Evolutionary conservation across 306 rosid species (phyloP).

Genomic region (Calophaca sinica): DNA sequence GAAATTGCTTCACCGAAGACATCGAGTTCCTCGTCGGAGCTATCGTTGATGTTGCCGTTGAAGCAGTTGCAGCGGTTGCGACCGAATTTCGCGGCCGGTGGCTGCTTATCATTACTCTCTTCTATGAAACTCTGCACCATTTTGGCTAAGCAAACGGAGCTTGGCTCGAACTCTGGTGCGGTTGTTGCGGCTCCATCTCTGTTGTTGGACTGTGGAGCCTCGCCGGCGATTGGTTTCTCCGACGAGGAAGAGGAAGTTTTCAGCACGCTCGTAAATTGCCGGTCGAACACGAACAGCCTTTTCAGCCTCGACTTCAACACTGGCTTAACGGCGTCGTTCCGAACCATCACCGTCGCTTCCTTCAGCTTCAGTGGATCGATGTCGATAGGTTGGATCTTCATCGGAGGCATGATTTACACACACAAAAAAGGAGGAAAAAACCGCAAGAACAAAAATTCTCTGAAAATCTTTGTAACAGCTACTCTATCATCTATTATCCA

Average conservation of each 20-base stretch:
- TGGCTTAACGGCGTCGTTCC: slow-evolving; percentile 72
- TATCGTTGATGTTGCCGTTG: slow-evolving; percentile 79
- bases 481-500: slow-evolving; percentile 43
- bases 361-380: slow-evolving; percentile 60
- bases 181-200: slow-evolving; percentile 53
- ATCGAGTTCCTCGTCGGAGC: slow-evolving; percentile 93
- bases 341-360: slow-evolving; percentile 51
- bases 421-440: neutral
- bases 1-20: slow-evolving; percentile 61
- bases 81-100: slow-evolving; percentile 57
- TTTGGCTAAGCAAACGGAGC: slow-evolving; percentile 81
- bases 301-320: slow-evolving; percentile 81
- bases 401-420: slow-evolving; percentile 67
- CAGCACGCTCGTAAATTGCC: slow-evolving; percentile 79
- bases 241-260: slow-evolving; percentile 65
- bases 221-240: slow-evolving; percentile 59
- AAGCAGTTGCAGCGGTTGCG: slow-evolving; percentile 96
- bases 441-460: slow-evolving; percentile 3
- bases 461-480: slow-evolving; percentile 10
- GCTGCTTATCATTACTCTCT: slow-evolving; percentile 76
- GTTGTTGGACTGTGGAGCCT: slow-evolving; percentile 47
- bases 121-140: slow-evolving; percentile 97
- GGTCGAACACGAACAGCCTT: slow-evolving; percentile 79
- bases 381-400: slow-evolving; percentile 95
- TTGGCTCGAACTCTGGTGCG: slow-evolving; percentile 71